phyloP scores from a whole-genome alignment of 805 yeast species.

The Kuraishia molischiana region DNA sequence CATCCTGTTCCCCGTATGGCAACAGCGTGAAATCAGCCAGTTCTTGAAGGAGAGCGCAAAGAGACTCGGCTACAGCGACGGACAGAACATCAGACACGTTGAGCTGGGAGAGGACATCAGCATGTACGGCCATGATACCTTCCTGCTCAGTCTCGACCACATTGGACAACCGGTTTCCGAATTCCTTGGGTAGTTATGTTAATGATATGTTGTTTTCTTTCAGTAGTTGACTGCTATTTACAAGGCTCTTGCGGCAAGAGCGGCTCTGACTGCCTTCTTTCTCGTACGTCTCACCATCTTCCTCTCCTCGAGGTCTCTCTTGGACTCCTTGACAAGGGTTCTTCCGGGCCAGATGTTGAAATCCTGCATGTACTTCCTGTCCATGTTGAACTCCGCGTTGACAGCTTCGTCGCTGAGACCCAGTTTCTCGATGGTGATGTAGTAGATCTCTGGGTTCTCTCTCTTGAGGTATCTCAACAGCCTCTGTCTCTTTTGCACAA shows the following conservation, averaged over 20 bases:
- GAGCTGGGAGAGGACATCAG: conserved; percentile 74
- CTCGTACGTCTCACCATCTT: conserved; percentile 37
- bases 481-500: conserved; percentile 85
- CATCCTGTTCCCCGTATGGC: conserved; percentile 90
- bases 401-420: conserved; percentile 81
- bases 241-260: conserved; percentile 7
- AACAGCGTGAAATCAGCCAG: conserved; percentile 72
- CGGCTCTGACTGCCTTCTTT: conserved; percentile 26
- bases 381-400: conserved; percentile 72
- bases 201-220: background rate
- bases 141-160: conserved; percentile 66
- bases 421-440: conserved; percentile 75
- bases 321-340: conserved; percentile 46
- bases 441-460: conserved; percentile 73
- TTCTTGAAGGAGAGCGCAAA: conserved; percentile 33
- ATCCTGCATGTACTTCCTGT: conserved; percentile 68
- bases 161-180: conserved; percentile 67
- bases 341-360: conserved; percentile 72
- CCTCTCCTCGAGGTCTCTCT: conserved; percentile 34
- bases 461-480: conserved; percentile 74
- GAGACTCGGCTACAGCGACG: conserved; percentile 22
- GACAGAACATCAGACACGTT: conserved; percentile 41
- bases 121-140: conserved; percentile 88
- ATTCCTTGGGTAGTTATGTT: conserved; percentile 44
- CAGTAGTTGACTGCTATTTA: conserved; percentile 2